phyloP scores from a whole-genome alignment of 1,284 basidiomycete genomes.

The Leucoagaricus sp. region DNA sequence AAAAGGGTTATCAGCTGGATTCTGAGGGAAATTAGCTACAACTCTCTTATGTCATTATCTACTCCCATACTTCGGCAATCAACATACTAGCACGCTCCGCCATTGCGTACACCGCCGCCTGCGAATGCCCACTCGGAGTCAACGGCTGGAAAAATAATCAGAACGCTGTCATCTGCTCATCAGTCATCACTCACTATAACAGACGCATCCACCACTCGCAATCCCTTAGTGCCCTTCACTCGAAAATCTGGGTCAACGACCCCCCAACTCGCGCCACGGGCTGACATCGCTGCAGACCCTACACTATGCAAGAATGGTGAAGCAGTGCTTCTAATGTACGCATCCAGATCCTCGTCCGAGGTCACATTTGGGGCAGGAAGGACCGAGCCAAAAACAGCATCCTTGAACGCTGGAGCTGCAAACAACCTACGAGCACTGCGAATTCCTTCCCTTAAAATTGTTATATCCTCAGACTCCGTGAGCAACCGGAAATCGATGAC shows the following conservation, averaged over 20 bases:
- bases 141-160: conserved; percentile 13
- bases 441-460: conserved; percentile 33
- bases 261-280: conserved; percentile 23
- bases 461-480: conserved; percentile 35
- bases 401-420: conserved; percentile 32
- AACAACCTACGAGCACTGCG: conserved; percentile 33
- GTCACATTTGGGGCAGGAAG: conserved; percentile 14
- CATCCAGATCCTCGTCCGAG: conserved; percentile 40
- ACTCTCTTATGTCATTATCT: too few relatives aligned
- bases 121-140: conserved; percentile 22
- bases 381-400: conserved; percentile 27
- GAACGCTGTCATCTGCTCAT: too few relatives aligned
- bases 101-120: conserved; percentile 21
- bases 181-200: conserved; percentile 32
- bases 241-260: conserved; percentile 42
- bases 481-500: conserved; percentile 39
- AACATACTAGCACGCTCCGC: conserved; percentile 23
- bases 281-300: conserved; percentile 31
- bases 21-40: too few relatives aligned
- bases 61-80: too few relatives aligned
- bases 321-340: conserved; percentile 8
- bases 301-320: conserved; percentile 25
- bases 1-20: too few relatives aligned
- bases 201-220: conserved; percentile 43
- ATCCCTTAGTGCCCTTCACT: conserved; percentile 34